Evolutionary conservation across 768 basidiomycete genomes (phyloP).

Genomic region (Amanita polypyramis): DNA sequence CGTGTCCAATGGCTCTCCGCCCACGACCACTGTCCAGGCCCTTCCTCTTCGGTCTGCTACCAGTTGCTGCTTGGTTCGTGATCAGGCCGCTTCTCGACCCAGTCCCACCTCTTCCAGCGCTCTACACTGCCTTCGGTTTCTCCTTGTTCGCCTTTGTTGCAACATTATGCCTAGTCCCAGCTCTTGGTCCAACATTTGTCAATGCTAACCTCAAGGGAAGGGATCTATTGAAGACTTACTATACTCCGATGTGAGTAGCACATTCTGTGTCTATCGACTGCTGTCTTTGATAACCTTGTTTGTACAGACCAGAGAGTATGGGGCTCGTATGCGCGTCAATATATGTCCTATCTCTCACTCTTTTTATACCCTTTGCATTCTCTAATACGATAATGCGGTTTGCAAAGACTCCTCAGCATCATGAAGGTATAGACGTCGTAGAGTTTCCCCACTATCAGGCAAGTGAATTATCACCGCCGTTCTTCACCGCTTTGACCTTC

Average conservation of each 20-base stretch:
- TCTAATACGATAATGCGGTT: constrained; percentile 53
- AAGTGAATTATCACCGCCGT: not conserved
- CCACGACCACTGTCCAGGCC: constrained; percentile 38
- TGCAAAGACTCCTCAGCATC: constrained; percentile 27
- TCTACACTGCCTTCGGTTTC: constrained; percentile 77
- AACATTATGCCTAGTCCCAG: constrained; percentile 72
- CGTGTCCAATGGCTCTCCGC: constrained; percentile 6
- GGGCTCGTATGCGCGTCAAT: constrained; percentile 86
- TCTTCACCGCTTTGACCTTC: not conserved
- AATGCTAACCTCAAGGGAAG: constrained; percentile 75
- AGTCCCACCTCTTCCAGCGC: constrained; percentile 53
- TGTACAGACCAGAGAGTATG: constrained; percentile 84
- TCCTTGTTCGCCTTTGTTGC: constrained; percentile 74
- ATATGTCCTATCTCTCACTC: constrained; percentile 77
- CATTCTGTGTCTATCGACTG: constrained; percentile 1
- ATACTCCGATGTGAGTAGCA: constrained; percentile 54
- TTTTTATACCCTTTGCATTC: constrained; percentile 96
- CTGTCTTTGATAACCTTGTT: constrained; percentile 1
- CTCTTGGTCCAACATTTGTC: constrained; percentile 70
- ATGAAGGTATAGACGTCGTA: constrained; percentile 53
- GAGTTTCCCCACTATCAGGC: constrained; percentile 79
- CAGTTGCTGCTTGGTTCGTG: constrained; percentile 66
- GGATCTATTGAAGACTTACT: constrained; percentile 79
- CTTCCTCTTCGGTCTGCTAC: constrained; percentile 49
- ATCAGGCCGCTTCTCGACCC: constrained; percentile 63